A percentile compares a stretch with the other conserved stretches of the same genome.
phyloP scores from a whole-genome alignment of 345 rosid species.

The Salix udensis region DNA sequence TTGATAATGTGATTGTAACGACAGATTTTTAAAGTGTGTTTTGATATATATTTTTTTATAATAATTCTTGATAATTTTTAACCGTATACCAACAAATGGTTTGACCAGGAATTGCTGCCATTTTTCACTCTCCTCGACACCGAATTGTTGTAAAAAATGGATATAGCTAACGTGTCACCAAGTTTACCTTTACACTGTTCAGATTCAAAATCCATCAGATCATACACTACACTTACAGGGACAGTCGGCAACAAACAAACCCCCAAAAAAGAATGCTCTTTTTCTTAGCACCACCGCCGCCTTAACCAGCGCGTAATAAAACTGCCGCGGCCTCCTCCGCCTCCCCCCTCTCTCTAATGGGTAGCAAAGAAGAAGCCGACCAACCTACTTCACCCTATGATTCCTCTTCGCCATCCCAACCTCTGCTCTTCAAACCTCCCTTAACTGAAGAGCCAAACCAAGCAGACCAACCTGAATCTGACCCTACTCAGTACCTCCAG shows the following conservation, averaged over 20 bases:
- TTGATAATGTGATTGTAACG: too few species aligned
- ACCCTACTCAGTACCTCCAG: constrained; percentile 79
- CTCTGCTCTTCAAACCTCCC: constrained; percentile 59
- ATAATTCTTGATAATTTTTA: too few species aligned
- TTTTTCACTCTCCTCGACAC: background rate
- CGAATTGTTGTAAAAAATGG: background rate
- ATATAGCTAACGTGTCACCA: background rate
- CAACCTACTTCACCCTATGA: constrained; percentile 39
- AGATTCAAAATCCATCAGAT: background rate
- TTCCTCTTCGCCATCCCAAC: constrained; percentile 51
- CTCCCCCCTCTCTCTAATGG: constrained; percentile 35
- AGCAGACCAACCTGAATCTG: constrained; percentile 38
- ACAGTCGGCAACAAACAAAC: background rate
- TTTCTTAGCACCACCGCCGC: background rate
- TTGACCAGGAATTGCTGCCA: background rate
- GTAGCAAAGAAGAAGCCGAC: constrained; percentile 47
- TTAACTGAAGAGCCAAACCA: constrained; percentile 37
- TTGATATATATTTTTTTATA: too few species aligned
- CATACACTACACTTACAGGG: too few species aligned
- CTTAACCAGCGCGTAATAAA: background rate
- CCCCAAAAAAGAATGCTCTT: background rate
- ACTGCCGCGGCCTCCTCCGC: background rate
- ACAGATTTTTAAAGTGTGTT: too few species aligned
- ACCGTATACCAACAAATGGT: too few species aligned
- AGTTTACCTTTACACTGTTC: background rate